These are phyloP conservation scores for Helotiales sp. DNA, from an alignment of 2,329 filamentous ascomycete genomes.

Conservation along the genomic window DNA sequence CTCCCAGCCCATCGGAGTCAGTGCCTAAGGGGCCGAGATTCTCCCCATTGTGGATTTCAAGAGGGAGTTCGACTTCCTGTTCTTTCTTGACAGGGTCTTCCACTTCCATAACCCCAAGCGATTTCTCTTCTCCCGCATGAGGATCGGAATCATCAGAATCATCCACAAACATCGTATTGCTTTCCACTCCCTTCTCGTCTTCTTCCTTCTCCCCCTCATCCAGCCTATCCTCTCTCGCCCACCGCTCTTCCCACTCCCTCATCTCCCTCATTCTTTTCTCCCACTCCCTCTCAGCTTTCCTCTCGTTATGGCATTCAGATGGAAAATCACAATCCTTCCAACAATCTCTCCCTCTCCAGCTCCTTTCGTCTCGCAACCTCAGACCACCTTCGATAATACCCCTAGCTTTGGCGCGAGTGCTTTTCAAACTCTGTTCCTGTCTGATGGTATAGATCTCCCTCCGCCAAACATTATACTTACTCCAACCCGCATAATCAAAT, in stretches of 20 bases:
- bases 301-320: constrained; percentile 20
- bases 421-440: background rate
- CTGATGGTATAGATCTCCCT: constrained; percentile 4
- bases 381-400: background rate
- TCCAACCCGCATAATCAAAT: constrained; percentile 26
- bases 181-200: background rate
- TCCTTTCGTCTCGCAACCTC: background rate
- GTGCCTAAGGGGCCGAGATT: constrained; percentile 11
- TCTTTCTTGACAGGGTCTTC: too few species aligned
- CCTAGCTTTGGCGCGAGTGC: too few species aligned
- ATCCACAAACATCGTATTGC: background rate
- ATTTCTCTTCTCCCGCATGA: background rate
- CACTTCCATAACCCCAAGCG: background rate
- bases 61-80: too few species aligned
- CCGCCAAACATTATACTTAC: constrained; percentile 17
- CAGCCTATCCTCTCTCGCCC: background rate
- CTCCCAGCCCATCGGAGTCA: constrained; percentile 15
- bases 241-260: constrained; percentile 2
- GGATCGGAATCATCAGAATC: background rate
- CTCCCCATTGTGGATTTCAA: too few species aligned
- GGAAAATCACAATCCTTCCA: constrained; percentile 27
- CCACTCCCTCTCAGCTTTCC: constrained; percentile 11
- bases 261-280: constrained; percentile 6
- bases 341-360: constrained; percentile 15
- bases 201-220: background rate